Percentiles rank a stretch among this genome's conserved stretches.
phyloP scores from a whole-genome alignment of 2,329 filamentous ascomycete genomes.

The Monilinia polystroma region DNA sequence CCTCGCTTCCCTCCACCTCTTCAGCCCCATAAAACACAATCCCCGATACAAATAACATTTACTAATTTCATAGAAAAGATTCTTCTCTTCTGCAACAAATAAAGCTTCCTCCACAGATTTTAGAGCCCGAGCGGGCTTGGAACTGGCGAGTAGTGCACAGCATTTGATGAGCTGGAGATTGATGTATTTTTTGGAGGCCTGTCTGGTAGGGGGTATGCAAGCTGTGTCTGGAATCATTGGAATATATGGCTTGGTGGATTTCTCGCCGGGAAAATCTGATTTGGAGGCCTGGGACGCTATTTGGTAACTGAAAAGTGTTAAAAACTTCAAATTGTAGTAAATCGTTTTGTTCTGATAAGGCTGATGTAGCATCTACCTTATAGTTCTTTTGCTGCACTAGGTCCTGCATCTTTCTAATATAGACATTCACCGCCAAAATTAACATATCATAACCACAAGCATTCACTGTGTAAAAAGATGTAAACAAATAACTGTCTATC shows the following conservation, averaged over 20 bases:
- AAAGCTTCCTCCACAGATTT: slow-evolving; percentile 23
- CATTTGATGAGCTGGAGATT: slow-evolving; percentile 26
- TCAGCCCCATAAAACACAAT: slow-evolving; percentile 24
- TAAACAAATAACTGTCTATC: background rate
- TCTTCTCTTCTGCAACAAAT: slow-evolving; percentile 12
- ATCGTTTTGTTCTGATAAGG: no score
- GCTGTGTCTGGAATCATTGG: background rate
- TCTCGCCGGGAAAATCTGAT: background rate
- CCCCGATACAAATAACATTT: slow-evolving; percentile 29
- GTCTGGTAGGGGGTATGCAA: background rate
- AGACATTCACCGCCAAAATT: background rate
- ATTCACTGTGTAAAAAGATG: background rate
- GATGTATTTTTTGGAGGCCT: slow-evolving; percentile 11
- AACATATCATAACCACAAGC: no score
- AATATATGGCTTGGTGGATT: background rate
- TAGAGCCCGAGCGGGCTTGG: slow-evolving; percentile 11
- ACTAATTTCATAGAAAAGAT: slow-evolving; percentile 21
- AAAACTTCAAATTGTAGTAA: background rate
- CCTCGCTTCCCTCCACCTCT: slow-evolving; percentile 28
- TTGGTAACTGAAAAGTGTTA: background rate
- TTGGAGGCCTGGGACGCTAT: background rate
- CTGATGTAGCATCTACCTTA: no score
- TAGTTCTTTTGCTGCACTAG: no score
- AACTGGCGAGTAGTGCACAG: slow-evolving; percentile 23
- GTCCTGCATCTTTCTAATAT: no score